phyloP scores from a whole-genome alignment of 1,139 yeast species.

The Saccharomyces hybrid region DNA sequence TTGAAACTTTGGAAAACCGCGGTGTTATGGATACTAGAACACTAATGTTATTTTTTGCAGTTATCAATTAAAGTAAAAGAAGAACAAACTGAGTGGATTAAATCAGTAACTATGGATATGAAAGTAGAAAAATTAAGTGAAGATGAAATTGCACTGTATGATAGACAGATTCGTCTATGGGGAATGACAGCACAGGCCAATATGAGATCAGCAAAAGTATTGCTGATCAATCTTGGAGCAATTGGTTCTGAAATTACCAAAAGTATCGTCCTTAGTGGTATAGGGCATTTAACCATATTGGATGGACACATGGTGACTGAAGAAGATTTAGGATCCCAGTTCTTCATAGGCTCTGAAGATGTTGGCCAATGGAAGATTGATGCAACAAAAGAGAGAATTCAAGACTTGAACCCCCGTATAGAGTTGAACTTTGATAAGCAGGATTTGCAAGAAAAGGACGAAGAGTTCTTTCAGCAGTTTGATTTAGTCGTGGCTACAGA shows the following conservation, averaged over 20 bases:
- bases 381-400: conserved; percentile 48
- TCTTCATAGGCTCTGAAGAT: conserved; percentile 56
- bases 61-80: background rate
- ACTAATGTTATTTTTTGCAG: background rate
- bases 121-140: conserved; percentile 19
- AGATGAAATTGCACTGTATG: conserved; percentile 89
- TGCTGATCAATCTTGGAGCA: conserved; percentile 63
- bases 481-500: conserved; percentile 77
- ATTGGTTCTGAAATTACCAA: conserved; percentile 76
- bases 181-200: conserved; percentile 88
- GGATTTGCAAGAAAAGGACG: conserved; percentile 31
- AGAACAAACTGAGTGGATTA: background rate
- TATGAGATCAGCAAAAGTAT: conserved; percentile 63
- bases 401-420: conserved; percentile 75
- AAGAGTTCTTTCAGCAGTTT: conserved; percentile 47
- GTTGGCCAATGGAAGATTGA: conserved; percentile 50
- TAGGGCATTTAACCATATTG: conserved; percentile 66
- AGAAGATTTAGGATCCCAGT: conserved; percentile 69
- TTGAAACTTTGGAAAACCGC: background rate
- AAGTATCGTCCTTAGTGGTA: conserved; percentile 85
- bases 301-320: conserved; percentile 52
- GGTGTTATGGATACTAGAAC: background rate
- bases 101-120: background rate
- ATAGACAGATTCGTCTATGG: conserved; percentile 94
- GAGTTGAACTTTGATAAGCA: conserved; percentile 38